Base-by-base conservation (phyloP, 2,329 filamentous ascomycete species). In the Botrytis galanthina region DNA sequence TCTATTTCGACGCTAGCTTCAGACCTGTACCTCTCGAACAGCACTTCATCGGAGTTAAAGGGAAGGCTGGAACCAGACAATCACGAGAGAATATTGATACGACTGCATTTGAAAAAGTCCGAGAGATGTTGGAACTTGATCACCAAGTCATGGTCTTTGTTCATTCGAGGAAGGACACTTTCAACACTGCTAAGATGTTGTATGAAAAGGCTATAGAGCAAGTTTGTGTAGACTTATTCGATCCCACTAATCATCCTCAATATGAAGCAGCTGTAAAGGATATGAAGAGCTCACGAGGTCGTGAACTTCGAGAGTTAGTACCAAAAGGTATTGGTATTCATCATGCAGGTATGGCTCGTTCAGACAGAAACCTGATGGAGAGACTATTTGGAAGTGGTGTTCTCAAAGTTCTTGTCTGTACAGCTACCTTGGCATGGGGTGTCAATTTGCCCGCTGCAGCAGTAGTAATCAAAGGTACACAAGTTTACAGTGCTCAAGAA, bases 141-240 rank as follows among this genome's bases (percentile, higher is more conserved):
- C 96, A 99, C 79, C 96, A 99, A 82, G 89, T 99, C 77, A 99
- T 99, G 97, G 95, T 99, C 0, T 99, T 99, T 82, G 97, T 99
- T 18, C 97, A 99, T 82, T 98, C 95, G 1, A 89, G 96, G 39
- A 95, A 97, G 81, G 97, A 99, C 78, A 99, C 97, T 0, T 90
- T 97, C 77, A 88, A 92, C 75, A 97, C 95, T 1, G 95, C 96
- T 63, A 92, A 93, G 77, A 93, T 92, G 85, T 85, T 99, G 39
- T 90, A 93, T 75, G 91, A 98, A 78, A 94, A 96, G 85, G 96
- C 96, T 1, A 85, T 90, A 3, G 95, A 98, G 48, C 87, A 97
- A 57, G 88, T 90, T 61, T 93, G 92, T 76, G 85, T 90, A 18
- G 93, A 97, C 74, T 86, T 99, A 0, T 94, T 99, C 75, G 94